These are phyloP conservation scores for Melastoma malabathricum DNA, from an alignment of 345 rosid species.

Conservation along the genomic window DNA sequence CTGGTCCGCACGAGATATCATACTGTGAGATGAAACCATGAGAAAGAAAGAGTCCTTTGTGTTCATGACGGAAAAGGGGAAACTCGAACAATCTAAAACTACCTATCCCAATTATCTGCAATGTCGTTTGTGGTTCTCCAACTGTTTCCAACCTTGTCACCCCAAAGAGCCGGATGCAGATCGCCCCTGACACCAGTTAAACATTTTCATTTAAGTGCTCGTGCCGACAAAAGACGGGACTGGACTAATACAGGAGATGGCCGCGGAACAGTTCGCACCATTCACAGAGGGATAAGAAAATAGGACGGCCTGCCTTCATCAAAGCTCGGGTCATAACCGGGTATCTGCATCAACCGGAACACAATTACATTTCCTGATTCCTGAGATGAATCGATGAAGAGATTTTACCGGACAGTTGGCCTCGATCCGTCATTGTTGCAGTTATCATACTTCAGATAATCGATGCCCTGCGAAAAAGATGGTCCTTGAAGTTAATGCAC, in stretches of 20 bases:
- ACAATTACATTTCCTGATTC: neutral
- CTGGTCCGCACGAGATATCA: slow-evolving; percentile 56
- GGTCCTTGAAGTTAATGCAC: neutral
- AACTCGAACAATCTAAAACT: neutral
- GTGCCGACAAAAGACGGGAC: neutral
- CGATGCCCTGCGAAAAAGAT: slow-evolving; percentile 44
- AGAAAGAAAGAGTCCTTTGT: neutral
- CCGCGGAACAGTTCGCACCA: slow-evolving; percentile 26
- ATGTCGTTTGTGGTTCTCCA: slow-evolving; percentile 93
- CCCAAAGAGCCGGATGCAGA: slow-evolving; percentile 92
- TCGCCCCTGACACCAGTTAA: slow-evolving; percentile 43
- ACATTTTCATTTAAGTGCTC: neutral
- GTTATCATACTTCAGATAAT: slow-evolving; percentile 89
- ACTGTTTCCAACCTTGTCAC: slow-evolving; percentile 62
- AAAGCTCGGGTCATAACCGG: slow-evolving; percentile 84
- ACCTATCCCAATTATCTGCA: slow-evolving; percentile 65
- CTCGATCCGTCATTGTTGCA: slow-evolving; percentile 50
- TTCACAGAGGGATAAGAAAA: slow-evolving; percentile 83
- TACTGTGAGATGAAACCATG: slow-evolving; percentile 26
- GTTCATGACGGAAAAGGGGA: neutral
- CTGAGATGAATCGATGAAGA: neutral
- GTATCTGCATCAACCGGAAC: slow-evolving; percentile 31
- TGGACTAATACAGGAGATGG: neutral
- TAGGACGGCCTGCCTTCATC: slow-evolving; percentile 55
- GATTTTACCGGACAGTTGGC: slow-evolving; percentile 48